Evolutionary conservation across 2,329 filamentous ascomycete species (phyloP).

Genomic region (Aspergillus calidoustus): DNA sequence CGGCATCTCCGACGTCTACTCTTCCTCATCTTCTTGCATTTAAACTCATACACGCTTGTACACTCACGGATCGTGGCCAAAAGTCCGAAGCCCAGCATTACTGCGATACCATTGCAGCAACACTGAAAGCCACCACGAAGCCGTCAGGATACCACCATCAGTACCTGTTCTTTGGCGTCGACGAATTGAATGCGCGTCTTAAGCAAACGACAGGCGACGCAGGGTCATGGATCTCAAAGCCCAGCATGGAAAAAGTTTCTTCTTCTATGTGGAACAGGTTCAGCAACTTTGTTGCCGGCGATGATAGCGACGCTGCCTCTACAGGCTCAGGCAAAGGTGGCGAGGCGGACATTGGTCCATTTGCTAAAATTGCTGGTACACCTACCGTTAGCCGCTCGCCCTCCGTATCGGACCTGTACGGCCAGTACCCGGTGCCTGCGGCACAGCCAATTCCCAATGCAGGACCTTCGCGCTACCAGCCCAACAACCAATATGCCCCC

Average conservation of each 20-base stretch:
- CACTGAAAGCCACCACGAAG: constrained; percentile 80
- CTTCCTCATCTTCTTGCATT: constrained; percentile 86
- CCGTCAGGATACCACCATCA: constrained; percentile 85
- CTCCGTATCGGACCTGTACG: constrained; percentile 77
- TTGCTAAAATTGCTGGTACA: constrained; percentile 77
- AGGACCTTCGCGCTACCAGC: constrained; percentile 49
- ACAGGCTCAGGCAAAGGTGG: constrained; percentile 61
- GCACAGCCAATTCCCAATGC: constrained; percentile 39
- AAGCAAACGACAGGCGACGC: constrained; percentile 84
- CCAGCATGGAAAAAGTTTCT: constrained; percentile 94
- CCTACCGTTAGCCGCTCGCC: constrained; percentile 75
- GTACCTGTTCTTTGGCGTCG: constrained; percentile 73
- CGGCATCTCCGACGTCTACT: constrained; percentile 59
- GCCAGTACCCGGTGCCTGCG: constrained; percentile 53
- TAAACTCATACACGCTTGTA: constrained; percentile 86
- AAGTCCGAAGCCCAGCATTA: constrained; percentile 86
- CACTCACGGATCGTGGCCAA: constrained; percentile 81
- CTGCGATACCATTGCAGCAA: constrained; percentile 78
- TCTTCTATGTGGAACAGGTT: constrained; percentile 90
- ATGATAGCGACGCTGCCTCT: constrained; percentile 72
- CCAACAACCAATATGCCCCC: constrained; percentile 50
- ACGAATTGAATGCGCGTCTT: constrained; percentile 81
- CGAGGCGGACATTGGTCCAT: constrained; percentile 72
- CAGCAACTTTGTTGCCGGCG: constrained; percentile 93
- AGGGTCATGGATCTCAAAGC: constrained; percentile 88